These are phyloP conservation scores for Protomyces lactucae-debilis DNA, from an alignment of 1,139 yeast species.

Conservation along the genomic window DNA sequence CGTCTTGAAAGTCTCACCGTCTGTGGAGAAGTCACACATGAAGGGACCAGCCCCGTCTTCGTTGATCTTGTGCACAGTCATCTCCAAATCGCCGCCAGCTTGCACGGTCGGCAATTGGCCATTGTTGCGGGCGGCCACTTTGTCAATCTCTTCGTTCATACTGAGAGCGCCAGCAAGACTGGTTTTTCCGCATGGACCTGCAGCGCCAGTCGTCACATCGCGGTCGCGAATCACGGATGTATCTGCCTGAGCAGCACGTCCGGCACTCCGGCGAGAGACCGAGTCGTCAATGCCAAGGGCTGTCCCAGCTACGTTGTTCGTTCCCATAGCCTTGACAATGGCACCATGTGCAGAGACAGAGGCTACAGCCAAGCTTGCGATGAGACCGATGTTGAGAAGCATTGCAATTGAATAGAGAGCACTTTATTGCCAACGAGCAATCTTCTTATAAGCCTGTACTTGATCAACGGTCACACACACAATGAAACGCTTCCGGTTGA, in stretches of 20 bases:
- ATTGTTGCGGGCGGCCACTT: slow-evolving; percentile 7
- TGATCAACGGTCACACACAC: no score
- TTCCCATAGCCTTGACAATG: slow-evolving; percentile 2
- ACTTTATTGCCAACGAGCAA: no score
- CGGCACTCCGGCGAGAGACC: slow-evolving; percentile 15
- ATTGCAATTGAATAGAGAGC: not conserved
- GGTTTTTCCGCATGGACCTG: slow-evolving; percentile 22
- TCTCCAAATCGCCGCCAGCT: slow-evolving; percentile 9
- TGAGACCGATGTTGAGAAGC: not conserved
- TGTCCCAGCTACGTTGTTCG: not conserved
- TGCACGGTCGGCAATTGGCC: slow-evolving; percentile 15
- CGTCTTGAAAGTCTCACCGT: slow-evolving; percentile 8
- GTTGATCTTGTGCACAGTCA: slow-evolving; percentile 22
- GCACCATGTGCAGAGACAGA: slow-evolving; percentile 17
- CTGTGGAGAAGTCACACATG: slow-evolving; percentile 13
- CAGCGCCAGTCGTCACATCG: slow-evolving; percentile 8
- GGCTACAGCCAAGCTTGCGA: not conserved
- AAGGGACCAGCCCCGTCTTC: slow-evolving; percentile 24
- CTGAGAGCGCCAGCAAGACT: slow-evolving; percentile 9
- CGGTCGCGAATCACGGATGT: slow-evolving; percentile 22
- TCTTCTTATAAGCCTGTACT: no score
- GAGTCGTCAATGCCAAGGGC: slow-evolving; percentile 12
- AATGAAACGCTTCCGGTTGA: no score
- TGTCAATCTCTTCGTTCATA: slow-evolving; percentile 16
- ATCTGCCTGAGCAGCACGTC: slow-evolving; percentile 16